These are phyloP conservation scores for Zymoseptoria passerinii DNA, from an alignment of 2,329 filamentous ascomycete genomes.

Conservation along the genomic window DNA sequence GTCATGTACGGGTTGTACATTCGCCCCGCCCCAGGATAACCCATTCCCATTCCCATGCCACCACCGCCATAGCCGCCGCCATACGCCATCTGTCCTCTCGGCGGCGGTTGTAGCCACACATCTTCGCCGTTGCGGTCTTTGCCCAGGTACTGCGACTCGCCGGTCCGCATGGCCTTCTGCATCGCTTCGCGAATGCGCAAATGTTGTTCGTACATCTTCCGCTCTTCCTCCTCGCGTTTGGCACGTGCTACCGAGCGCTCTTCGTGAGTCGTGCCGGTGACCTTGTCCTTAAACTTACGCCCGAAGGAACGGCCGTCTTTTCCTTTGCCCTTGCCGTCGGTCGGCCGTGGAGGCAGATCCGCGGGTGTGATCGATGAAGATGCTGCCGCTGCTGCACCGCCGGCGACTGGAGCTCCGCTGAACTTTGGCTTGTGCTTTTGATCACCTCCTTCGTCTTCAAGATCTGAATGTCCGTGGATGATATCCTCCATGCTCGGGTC, in stretches of 20 bases:
- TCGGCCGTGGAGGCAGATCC: constrained; percentile 18
- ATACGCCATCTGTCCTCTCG: constrained; percentile 20
- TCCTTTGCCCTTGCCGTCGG: constrained; percentile 24
- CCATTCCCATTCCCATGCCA: constrained; percentile 23
- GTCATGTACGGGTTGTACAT: constrained; percentile 37
- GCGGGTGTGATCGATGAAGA: constrained; percentile 9
- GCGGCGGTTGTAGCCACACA: constrained; percentile 51
- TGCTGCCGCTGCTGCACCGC: constrained; percentile 4
- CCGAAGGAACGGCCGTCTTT: constrained; percentile 35
- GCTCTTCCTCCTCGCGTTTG: constrained; percentile 44
- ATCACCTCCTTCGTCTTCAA: constrained; percentile 29
- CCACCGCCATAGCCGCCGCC: constrained; percentile 19
- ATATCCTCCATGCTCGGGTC: constrained; percentile 32
- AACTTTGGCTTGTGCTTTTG: not conserved
- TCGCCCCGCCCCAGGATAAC: constrained; percentile 2
- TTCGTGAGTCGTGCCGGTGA: constrained; percentile 50
- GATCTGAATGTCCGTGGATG: constrained; percentile 40
- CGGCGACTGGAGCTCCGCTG: not conserved
- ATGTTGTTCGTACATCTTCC: constrained; percentile 46
- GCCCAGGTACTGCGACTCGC: constrained; percentile 48
- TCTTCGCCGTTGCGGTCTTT: constrained; percentile 47
- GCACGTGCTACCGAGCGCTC: constrained; percentile 43
- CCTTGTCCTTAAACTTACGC: constrained; percentile 51
- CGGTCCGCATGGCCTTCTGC: constrained; percentile 44
- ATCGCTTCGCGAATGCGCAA: constrained; percentile 44